A percentile compares a stretch with the other conserved stretches of the same genome.
phyloP scores from a whole-genome alignment of 306 rosid species.

The Gleditsia sinensis region DNA sequence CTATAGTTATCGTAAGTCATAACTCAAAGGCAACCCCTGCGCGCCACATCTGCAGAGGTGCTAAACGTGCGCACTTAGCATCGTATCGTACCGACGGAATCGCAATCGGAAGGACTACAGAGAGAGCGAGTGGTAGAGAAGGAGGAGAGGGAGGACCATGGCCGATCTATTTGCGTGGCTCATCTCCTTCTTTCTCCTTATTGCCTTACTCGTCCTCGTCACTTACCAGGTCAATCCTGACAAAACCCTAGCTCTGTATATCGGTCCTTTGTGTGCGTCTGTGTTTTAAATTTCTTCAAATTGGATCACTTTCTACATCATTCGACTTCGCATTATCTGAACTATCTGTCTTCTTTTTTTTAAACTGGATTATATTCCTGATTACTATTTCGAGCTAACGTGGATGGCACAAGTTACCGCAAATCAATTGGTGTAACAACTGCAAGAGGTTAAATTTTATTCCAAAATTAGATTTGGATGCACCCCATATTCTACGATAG shows the following conservation, averaged over 20 bases:
- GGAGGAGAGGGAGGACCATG: conserved; percentile 50
- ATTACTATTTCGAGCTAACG: background rate
- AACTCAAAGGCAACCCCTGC: background rate
- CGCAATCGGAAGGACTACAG: background rate
- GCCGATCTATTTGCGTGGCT: conserved; percentile 81
- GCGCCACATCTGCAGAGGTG: background rate
- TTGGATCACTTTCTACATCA: background rate
- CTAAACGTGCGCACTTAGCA: conserved; percentile 10
- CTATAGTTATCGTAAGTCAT: background rate
- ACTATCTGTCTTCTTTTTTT: background rate
- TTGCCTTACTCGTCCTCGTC: conserved; percentile 70
- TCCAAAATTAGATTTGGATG: too few species aligned
- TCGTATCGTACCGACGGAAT: conserved; percentile 14
- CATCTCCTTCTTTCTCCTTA: conserved; percentile 82
- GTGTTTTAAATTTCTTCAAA: background rate
- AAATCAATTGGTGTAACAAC: background rate
- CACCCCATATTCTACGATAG: background rate
- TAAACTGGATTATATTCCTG: background rate
- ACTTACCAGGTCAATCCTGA: conserved; percentile 72
- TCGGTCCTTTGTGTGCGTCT: background rate
- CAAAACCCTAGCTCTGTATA: background rate
- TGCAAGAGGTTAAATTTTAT: background rate
- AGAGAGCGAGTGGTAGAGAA: background rate
- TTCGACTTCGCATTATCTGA: background rate
- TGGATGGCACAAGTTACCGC: background rate